Conservation (phyloP, 768 basidiomycete genomes). For the Amanita pallidorosea region DNA sequence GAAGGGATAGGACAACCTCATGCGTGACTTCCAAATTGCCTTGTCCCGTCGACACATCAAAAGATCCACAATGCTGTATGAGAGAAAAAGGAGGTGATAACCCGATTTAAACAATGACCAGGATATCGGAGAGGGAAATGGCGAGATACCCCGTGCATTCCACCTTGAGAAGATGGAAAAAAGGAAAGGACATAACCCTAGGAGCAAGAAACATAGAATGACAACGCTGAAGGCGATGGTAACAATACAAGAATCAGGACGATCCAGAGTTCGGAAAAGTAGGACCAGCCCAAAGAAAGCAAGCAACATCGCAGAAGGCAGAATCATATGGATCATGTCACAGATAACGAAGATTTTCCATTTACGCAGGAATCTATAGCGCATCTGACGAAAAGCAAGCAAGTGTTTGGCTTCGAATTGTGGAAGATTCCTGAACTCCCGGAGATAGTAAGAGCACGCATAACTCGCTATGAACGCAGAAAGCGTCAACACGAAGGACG, state of each 20-base stretch:
- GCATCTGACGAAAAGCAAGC: constrained; percentile 6
- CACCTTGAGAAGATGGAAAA: neutral
- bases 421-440: neutral
- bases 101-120: neutral
- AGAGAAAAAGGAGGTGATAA: neutral
- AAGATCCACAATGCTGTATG: neutral
- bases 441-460: neutral
- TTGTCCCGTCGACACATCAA: neutral
- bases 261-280: neutral
- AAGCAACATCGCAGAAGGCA: neutral
- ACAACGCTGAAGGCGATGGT: neutral
- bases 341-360: neutral
- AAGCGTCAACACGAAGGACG: neutral
- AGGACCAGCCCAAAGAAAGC: neutral
- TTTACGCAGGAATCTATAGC: neutral
- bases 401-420: constrained; percentile 2
- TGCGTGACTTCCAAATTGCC: neutral
- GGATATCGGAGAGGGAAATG: neutral
- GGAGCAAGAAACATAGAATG: neutral
- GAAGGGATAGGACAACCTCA: neutral
- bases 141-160: neutral
- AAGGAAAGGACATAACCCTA: neutral
- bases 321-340: neutral
- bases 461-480: neutral
- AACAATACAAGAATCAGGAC: neutral